phyloP scores from a whole-genome alignment of 2,329 filamentous ascomycete genomes.

The Spiromastix sp. region DNA sequence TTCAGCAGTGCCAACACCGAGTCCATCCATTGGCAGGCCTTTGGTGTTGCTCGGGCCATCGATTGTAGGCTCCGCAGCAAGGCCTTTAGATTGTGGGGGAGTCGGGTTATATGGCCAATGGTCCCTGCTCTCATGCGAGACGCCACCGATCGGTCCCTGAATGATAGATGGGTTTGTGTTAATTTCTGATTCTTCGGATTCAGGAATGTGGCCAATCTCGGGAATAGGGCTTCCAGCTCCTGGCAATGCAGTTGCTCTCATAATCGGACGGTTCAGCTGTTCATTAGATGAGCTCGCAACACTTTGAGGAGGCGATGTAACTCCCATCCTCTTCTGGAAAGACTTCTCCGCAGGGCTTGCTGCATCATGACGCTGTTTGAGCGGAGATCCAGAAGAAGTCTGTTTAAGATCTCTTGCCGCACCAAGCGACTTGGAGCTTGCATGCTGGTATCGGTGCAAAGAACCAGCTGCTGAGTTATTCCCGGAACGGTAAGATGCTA shows the following conservation, averaged over 20 bases:
- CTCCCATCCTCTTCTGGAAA: slow-evolving; percentile 29
- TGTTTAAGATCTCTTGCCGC: slow-evolving; percentile 15
- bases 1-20: slow-evolving; percentile 44
- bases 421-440: slow-evolving; percentile 18
- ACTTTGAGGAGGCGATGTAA: slow-evolving; percentile 45
- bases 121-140: slow-evolving; percentile 37
- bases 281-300: slow-evolving; percentile 37
- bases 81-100: slow-evolving; percentile 33
- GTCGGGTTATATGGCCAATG: slow-evolving; percentile 49
- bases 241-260: slow-evolving; percentile 62
- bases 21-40: slow-evolving; percentile 34
- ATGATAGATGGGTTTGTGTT: slow-evolving; percentile 80
- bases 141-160: slow-evolving; percentile 58
- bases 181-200: slow-evolving; percentile 46
- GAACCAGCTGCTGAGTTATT: slow-evolving; percentile 37
- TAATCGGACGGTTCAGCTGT: slow-evolving; percentile 38
- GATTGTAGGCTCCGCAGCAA: slow-evolving; percentile 26
- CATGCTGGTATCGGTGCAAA: slow-evolving; percentile 27
- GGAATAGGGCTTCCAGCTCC: slow-evolving; percentile 61
- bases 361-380: slow-evolving; percentile 33
- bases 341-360: slow-evolving; percentile 27
- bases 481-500: slow-evolving; percentile 40
- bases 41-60: slow-evolving; percentile 36
- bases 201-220: slow-evolving; percentile 59
- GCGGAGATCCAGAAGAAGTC: slow-evolving; percentile 32